Conservation (phyloP, 148 eudicot genomes). For the Fagopyrum esculentum region DNA sequence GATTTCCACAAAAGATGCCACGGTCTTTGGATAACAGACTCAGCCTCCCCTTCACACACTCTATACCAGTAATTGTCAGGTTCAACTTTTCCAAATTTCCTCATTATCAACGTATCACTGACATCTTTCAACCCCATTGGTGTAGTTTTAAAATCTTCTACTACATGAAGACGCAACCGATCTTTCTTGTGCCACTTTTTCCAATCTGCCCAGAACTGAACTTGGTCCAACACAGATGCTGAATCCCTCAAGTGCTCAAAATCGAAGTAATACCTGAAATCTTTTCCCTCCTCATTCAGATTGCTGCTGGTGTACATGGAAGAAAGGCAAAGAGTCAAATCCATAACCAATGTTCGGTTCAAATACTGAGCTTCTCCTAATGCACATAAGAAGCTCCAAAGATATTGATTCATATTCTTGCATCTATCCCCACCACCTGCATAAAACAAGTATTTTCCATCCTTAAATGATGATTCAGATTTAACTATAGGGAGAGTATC, state of each 20-base stretch:
- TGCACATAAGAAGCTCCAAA: constrained; percentile 95
- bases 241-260: constrained; percentile 89
- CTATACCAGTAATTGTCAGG: constrained; percentile 96
- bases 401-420: constrained; percentile 86
- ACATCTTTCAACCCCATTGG: constrained; percentile 64
- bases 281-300: constrained; percentile 81
- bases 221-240: constrained; percentile 73
- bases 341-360: constrained; percentile 91
- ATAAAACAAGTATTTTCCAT: constrained; percentile 66
- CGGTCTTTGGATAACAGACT: constrained; percentile 71
- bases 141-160: constrained; percentile 65
- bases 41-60: constrained; percentile 94
- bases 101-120: constrained; percentile 60
- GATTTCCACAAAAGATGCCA: constrained; percentile 99
- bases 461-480: constrained; percentile 58
- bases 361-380: constrained; percentile 95
- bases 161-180: constrained; percentile 43
- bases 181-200: constrained; percentile 62
- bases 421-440: constrained; percentile 84
- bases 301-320: constrained; percentile 57
- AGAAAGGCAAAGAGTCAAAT: constrained; percentile 66
- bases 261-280: constrained; percentile 90
- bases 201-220: constrained; percentile 84
- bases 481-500: constrained; percentile 78
- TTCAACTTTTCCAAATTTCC: constrained; percentile 82